Conservation (phyloP, 257 asterid genomes). For the Avicennia marina region DNA sequence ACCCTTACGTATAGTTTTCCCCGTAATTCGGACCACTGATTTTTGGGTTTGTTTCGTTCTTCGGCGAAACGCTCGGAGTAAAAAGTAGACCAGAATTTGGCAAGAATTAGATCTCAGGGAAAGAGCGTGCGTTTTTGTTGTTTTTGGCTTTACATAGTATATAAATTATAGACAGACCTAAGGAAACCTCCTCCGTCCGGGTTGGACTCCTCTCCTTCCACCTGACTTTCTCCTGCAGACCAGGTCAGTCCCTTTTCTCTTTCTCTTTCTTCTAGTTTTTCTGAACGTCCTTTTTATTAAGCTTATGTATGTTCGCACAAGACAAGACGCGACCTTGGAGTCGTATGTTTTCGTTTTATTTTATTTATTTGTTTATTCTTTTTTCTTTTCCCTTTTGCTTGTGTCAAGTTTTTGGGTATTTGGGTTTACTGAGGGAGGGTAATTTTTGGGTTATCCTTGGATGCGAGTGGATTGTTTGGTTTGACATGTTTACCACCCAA, state of each 20-base stretch:
- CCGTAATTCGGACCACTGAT: background rate
- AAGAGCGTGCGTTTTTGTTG: constrained; percentile 2
- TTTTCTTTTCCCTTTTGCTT: background rate
- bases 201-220: constrained; percentile 28
- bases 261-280: constrained; percentile 10
- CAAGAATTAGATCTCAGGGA: constrained; percentile 11
- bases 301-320: background rate
- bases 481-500: background rate
- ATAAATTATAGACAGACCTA: background rate
- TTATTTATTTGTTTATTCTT: too few species aligned
- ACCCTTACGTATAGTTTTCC: background rate
- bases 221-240: constrained; percentile 20
- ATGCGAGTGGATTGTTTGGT: background rate
- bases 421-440: background rate
- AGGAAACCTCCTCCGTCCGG: constrained; percentile 9
- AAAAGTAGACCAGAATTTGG: constrained; percentile 7
- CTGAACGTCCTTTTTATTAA: background rate
- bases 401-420: background rate
- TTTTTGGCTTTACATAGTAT: constrained; percentile 14
- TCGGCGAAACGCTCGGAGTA: background rate
- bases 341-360: background rate
- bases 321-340: constrained; percentile 6
- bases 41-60: constrained; percentile 6
- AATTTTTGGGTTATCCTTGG: background rate
- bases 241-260: constrained; percentile 28